Percentiles rank a stretch among this genome's conserved stretches.
Evolutionary conservation across 805 yeast genomes (phyloP).

Genomic region (Blastobotrys parvus): DNA sequence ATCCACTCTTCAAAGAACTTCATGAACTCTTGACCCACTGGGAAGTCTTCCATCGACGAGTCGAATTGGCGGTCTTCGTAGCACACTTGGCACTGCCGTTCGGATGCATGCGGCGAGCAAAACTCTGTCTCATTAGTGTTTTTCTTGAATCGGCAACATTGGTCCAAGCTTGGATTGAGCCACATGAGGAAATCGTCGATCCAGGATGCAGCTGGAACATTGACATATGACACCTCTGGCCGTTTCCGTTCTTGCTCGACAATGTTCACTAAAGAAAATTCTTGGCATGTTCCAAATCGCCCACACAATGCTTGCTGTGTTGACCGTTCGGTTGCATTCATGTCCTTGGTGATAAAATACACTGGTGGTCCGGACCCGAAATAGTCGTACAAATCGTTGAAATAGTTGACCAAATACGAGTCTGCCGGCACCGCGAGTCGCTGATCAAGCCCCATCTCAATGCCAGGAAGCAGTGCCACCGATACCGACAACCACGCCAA

Average conservation of each 20-base stretch:
- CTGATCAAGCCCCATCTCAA: conserved; percentile 81
- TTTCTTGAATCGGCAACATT: conserved; percentile 72
- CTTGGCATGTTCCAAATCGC: conserved; percentile 74
- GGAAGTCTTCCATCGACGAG: conserved; percentile 68
- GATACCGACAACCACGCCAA: conserved; percentile 60
- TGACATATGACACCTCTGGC: conserved; percentile 51
- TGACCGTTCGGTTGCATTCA: conserved; percentile 50
- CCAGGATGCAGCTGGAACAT: conserved; percentile 87
- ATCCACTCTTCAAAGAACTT: conserved; percentile 75
- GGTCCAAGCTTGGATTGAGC: conserved; percentile 78
- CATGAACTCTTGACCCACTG: conserved; percentile 66
- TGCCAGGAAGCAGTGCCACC: conserved; percentile 55
- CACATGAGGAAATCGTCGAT: conserved; percentile 82
- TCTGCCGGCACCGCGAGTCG: conserved; percentile 76
- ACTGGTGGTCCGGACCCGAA: conserved; percentile 88
- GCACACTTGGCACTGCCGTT: conserved; percentile 68
- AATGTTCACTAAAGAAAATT: conserved; percentile 68
- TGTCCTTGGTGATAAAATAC: conserved; percentile 67
- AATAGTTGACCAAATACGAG: conserved; percentile 76
- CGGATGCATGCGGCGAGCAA: conserved; percentile 60
- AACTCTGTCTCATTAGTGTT: conserved; percentile 40
- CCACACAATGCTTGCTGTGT: conserved; percentile 79
- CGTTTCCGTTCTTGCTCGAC: conserved; percentile 79
- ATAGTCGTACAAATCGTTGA: conserved; percentile 62
- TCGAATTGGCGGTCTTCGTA: conserved; percentile 57